These are phyloP conservation scores for Camellia japonica DNA, from an alignment of 148 eudicot species.

Conservation along the genomic window DNA sequence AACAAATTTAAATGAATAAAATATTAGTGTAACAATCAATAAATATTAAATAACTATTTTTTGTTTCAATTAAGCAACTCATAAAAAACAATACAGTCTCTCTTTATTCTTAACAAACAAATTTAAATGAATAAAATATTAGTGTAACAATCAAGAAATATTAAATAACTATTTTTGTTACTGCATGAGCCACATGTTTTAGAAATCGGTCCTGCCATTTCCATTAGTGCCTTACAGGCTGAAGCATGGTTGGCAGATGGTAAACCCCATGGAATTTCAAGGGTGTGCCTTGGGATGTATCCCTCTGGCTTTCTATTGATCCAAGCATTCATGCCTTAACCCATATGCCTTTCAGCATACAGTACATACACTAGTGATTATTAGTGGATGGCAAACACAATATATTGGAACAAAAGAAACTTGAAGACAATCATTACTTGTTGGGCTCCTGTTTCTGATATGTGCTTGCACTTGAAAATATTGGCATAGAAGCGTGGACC, in stretches of 20 bases:
- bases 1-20: neutral
- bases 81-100: neutral
- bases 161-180: neutral
- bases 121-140: neutral
- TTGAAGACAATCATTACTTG: slow-evolving; percentile 41
- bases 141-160: neutral
- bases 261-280: slow-evolving; percentile 1
- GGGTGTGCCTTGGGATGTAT: neutral
- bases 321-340: neutral
- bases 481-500: slow-evolving; percentile 92
- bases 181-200: slow-evolving; percentile 2
- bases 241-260: neutral
- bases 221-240: neutral
- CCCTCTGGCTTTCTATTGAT: neutral
- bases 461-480: slow-evolving; percentile 96
- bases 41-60: neutral
- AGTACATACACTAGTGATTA: neutral
- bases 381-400: neutral
- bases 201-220: neutral
- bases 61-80: neutral
- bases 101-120: neutral
- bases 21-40: neutral
- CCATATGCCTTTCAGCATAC: neutral
- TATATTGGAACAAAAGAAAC: neutral
- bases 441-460: slow-evolving; percentile 99